These are phyloP conservation scores for Pneumocystis oryctolagi DNA, from an alignment of 1,139 yeast species.

Conservation along the genomic window DNA sequence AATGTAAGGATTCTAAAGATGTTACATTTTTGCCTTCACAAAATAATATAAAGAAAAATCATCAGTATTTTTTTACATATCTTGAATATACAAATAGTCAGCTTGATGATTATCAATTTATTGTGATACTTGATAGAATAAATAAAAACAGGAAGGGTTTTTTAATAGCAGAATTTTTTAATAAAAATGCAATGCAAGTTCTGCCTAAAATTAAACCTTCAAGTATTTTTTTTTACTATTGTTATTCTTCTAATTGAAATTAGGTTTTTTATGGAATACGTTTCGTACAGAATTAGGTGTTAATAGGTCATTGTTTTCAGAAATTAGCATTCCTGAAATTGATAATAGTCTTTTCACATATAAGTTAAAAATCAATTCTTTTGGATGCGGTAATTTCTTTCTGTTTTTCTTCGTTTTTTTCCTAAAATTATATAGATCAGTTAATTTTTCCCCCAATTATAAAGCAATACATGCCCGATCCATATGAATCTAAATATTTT, in stretches of 20 bases:
- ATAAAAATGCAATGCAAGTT: constrained; percentile 6
- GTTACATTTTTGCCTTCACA: constrained; percentile 2
- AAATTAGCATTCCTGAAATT: constrained; percentile 38
- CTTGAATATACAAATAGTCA: constrained; percentile 9
- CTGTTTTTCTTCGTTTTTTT: constrained; percentile 1
- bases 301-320: constrained; percentile 34
- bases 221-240: constrained; percentile 20
- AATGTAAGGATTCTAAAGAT: constrained; percentile 10
- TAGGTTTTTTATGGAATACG: constrained; percentile 18
- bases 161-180: constrained; percentile 20
- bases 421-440: constrained; percentile 8
- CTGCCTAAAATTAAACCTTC: constrained; percentile 26
- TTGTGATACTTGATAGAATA: constrained; percentile 20
- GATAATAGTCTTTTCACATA: constrained; percentile 53
- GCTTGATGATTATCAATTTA: constrained; percentile 18
- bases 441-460: constrained; percentile 44
- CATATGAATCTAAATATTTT: constrained; percentile 68
- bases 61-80: not conserved
- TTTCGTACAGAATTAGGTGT: constrained; percentile 27
- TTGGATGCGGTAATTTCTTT: constrained; percentile 4
- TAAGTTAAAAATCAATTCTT: constrained; percentile 23
- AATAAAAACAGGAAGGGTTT: constrained; percentile 20
- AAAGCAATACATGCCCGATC: constrained; percentile 52
- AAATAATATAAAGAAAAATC: constrained; percentile 1
- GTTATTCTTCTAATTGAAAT: constrained; percentile 8